Conservation (phyloP, 495 filamentous ascomycete genomes). For the Lentithecium fluviatile region DNA sequence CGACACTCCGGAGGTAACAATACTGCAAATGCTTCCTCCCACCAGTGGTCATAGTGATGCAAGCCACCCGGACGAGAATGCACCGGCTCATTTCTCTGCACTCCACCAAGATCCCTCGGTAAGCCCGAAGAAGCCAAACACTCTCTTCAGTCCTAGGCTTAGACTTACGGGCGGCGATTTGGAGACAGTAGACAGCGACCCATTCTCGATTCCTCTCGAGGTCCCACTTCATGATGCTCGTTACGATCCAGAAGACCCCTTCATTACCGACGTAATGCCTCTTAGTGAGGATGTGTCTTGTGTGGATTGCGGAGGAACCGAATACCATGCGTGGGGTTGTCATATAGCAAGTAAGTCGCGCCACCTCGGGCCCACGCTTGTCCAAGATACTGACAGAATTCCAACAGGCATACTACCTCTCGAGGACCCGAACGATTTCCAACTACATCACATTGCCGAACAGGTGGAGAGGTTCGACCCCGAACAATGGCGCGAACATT, state of each 20-base stretch:
- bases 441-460: constrained; percentile 6
- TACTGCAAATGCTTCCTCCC: no score
- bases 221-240: background rate
- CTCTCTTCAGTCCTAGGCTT: no score
- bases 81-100: no score
- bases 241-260: background rate
- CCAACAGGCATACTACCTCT: constrained; percentile 4
- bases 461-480: constrained; percentile 15
- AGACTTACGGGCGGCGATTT: no score
- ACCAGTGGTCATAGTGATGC: no score
- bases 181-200: no score
- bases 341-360: constrained; percentile 12
- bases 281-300: background rate
- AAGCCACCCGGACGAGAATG: no score
- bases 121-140: no score
- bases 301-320: constrained; percentile 10
- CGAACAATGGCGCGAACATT: constrained; percentile 13
- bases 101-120: no score
- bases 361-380: background rate
- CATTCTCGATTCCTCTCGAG: background rate
- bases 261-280: background rate
- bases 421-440: background rate
- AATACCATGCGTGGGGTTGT: constrained; percentile 7
- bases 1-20: no score
- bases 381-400: background rate